Percentiles rank a stretch among this genome's conserved stretches.
phyloP scores from a whole-genome alignment of 345 rosid species.

The Gossypium anomalum region DNA sequence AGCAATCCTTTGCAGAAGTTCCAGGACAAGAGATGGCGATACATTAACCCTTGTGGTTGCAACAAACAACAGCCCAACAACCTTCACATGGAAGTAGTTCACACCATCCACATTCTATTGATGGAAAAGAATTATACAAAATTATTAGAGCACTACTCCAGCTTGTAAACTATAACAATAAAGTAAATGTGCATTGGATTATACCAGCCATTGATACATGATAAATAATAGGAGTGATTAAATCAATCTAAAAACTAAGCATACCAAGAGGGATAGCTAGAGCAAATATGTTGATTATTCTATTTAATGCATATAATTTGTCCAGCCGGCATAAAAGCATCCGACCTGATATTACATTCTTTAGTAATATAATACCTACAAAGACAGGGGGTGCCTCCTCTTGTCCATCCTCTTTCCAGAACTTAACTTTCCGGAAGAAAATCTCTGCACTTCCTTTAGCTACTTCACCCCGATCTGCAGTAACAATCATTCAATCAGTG shows the following conservation, averaged over 20 bases:
- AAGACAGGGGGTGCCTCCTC: slow-evolving; percentile 98
- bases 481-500: neutral
- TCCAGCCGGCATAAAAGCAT: neutral
- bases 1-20: slow-evolving; percentile 92
- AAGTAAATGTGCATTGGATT: neutral
- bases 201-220: neutral
- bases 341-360: slow-evolving; percentile 16
- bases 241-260: neutral
- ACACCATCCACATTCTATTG: slow-evolving; percentile 85
- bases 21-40: slow-evolving; percentile 94
- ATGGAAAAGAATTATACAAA: neutral
- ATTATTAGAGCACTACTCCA: neutral
- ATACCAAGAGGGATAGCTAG: neutral
- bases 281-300: slow-evolving; percentile 5
- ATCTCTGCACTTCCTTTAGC: slow-evolving; percentile 90
- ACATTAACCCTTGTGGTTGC: slow-evolving; percentile 91
- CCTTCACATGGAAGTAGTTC: slow-evolving; percentile 96
- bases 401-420: slow-evolving; percentile 94
- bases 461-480: slow-evolving; percentile 84
- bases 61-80: slow-evolving; percentile 84
- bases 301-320: neutral
- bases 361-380: slow-evolving; percentile 69
- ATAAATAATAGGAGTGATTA: neutral
- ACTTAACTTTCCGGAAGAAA: slow-evolving; percentile 94
- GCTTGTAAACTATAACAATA: neutral